A percentile compares a stretch with the other conserved stretches of the same genome.
Evolutionary conservation across 2,329 filamentous ascomycete species (phyloP).

Genomic region (Corynespora cassiicola): DNA sequence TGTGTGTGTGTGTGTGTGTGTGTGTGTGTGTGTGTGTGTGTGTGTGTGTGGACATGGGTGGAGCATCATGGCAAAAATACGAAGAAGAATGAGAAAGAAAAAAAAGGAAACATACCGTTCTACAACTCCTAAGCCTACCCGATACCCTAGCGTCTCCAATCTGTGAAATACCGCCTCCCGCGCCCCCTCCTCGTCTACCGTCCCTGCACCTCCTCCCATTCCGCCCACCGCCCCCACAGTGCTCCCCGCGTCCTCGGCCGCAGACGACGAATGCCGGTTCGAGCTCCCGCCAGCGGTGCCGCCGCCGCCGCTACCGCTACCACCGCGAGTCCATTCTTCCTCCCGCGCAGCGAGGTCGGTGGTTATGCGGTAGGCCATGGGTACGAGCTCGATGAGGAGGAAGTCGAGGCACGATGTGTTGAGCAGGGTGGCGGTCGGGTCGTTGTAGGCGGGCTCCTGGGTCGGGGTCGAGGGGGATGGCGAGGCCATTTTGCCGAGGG

Average conservation of each 20-base stretch:
- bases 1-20: neutral
- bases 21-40: neutral
- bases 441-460: too few species aligned
- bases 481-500: too few species aligned
- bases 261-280: too few species aligned
- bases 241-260: conserved; percentile 31
- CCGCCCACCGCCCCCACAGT: conserved; percentile 28
- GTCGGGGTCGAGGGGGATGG: too few species aligned
- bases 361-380: conserved; percentile 86
- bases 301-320: too few species aligned
- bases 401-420: conserved; percentile 89
- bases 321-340: conserved; percentile 44
- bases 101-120: conserved; percentile 70
- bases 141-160: conserved; percentile 84
- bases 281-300: conserved; percentile 3
- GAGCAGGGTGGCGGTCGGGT: conserved; percentile 78
- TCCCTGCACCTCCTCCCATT: conserved; percentile 26
- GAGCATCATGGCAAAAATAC: conserved; percentile 5
- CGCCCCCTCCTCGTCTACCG: conserved; percentile 77
- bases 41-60: neutral
- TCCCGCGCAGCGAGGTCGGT: conserved; percentile 69
- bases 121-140: conserved; percentile 89
- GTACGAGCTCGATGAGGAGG: conserved; percentile 94
- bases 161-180: conserved; percentile 85
- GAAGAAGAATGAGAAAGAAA: neutral